Percentiles rank a stretch among this genome's conserved stretches.
Conservation (phyloP, 2,329 filamentous ascomycete species). For the Tolypocladium tropicale region DNA sequence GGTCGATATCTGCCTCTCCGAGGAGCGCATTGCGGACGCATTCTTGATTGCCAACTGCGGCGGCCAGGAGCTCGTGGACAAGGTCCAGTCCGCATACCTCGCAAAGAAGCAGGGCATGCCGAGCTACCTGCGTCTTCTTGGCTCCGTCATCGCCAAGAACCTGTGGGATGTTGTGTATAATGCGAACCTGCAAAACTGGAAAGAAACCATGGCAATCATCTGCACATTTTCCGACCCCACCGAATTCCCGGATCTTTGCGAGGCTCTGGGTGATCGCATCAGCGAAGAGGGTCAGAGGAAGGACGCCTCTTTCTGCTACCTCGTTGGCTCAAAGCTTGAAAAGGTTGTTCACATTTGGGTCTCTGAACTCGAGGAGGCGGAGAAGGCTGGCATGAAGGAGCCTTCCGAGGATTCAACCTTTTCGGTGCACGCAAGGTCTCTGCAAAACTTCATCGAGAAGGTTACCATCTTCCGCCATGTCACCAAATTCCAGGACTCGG, state of each 20-base stretch:
- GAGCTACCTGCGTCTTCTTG: constrained; percentile 83
- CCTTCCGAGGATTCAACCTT: constrained; percentile 69
- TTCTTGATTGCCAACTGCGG: constrained; percentile 98
- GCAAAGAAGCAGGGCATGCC: constrained; percentile 72
- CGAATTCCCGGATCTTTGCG: constrained; percentile 91
- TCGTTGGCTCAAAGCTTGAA: constrained; percentile 91
- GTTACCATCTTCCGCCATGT: constrained; percentile 94
- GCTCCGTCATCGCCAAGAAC: constrained; percentile 91
- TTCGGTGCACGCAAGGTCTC: constrained; percentile 76
- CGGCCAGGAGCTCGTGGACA: constrained; percentile 85
- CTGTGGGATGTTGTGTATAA: constrained; percentile 98
- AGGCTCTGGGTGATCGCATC: constrained; percentile 85
- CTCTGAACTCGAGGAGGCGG: constrained; percentile 74
- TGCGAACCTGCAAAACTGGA: constrained; percentile 87
- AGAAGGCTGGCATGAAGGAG: constrained; percentile 63
- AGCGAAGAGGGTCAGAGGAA: constrained; percentile 69
- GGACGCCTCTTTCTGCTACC: constrained; percentile 92
- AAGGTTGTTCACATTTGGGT: constrained; percentile 97
- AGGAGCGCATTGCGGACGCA: constrained; percentile 86
- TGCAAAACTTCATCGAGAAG: constrained; percentile 96
- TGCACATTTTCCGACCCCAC: constrained; percentile 89
- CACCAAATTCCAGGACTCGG: constrained; percentile 77
- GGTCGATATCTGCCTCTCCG: constrained; percentile 76
- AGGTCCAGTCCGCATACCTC: constrained; percentile 86
- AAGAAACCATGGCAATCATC: constrained; percentile 88